These are phyloP conservation scores for Leccinum sublutescens DNA, from an alignment of 768 basidiomycete species.

Conservation along the genomic window DNA sequence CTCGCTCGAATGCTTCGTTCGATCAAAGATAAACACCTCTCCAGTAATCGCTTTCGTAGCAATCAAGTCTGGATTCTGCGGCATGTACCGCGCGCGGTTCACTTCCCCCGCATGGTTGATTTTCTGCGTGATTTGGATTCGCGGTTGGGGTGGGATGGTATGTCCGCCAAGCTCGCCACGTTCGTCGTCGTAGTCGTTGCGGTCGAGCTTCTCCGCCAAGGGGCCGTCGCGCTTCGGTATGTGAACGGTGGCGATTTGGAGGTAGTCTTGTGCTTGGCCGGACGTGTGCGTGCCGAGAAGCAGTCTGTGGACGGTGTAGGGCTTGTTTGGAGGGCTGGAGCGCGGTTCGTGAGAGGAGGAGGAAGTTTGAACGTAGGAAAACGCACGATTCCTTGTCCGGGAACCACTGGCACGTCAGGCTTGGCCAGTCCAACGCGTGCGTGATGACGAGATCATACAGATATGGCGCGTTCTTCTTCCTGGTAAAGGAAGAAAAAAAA, in stretches of 20 bases:
- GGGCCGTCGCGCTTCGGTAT: slow-evolving; percentile 80
- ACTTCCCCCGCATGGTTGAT: slow-evolving; percentile 97
- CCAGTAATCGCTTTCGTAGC: slow-evolving; percentile 93
- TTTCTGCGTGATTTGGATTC: slow-evolving; percentile 86
- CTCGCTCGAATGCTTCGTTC: slow-evolving; percentile 94
- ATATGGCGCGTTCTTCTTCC: slow-evolving; percentile 98
- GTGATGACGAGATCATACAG: slow-evolving; percentile 97
- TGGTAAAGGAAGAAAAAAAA: slow-evolving; percentile 27
- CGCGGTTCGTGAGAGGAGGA: not conserved
- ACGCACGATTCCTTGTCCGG: slow-evolving; percentile 92
- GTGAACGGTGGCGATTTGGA: slow-evolving; percentile 93
- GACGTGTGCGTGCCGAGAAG: slow-evolving; percentile 98
- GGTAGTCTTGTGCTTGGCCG: slow-evolving; percentile 88
- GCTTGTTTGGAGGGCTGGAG: slow-evolving; percentile 80
- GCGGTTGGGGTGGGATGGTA: slow-evolving; percentile 77
- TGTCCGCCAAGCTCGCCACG: slow-evolving; percentile 94
- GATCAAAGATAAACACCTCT: slow-evolving; percentile 92
- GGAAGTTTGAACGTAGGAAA: not conserved
- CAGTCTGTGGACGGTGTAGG: slow-evolving; percentile 93
- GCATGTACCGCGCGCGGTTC: slow-evolving; percentile 98
- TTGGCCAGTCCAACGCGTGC: slow-evolving; percentile 98
- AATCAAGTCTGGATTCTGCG: slow-evolving; percentile 95
- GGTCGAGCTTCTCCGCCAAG: slow-evolving; percentile 75
- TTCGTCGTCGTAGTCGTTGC: slow-evolving; percentile 84
- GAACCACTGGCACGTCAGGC: slow-evolving; percentile 97